Evolutionary conservation across 768 basidiomycete genomes (phyloP), one percentile per base, ranked within the genome.

Genomic region (Leccinum imitatum): DNA sequence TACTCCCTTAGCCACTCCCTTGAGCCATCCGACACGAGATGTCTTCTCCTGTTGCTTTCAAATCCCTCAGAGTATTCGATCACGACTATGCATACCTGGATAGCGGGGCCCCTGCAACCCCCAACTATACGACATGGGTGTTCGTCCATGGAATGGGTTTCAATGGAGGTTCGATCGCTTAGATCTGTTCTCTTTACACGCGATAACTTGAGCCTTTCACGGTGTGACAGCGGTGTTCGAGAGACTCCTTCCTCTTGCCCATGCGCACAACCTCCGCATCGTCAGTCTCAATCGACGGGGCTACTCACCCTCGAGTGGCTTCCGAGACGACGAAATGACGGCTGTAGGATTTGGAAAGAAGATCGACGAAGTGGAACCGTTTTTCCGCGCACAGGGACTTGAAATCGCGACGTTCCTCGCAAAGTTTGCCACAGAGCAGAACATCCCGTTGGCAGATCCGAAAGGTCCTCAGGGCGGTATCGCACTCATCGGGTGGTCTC

Each of bases 241-340:
- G 48, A 71, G 64, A 35, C 53, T 71, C 9, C 53, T 71, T 25
- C 69, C 69, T 13, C 56, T 66, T 27, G 71, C 71, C 1, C 62
- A 41, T 46, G 27, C 39, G 2, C 65, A 73, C 54, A 48, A 64
- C 27, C 60, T 66, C 11, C 67, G 69, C 25, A 64, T 71, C 35
- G 55, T 71, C 53, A 61, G 64, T n/a, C 19, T 71, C 15, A 63
- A 73, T 41, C 61, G 69, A 53, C 71, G 69, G 6, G 71, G 69
- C 1, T 73, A 73, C 17, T 1, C 54, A 2, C 71, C 71, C 17
- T 71, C 71, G 17, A 70, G 71, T 19, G 39, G 57, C 25, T 73
- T 70, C 44, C 31, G 37, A 17, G 59, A 66, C 6, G 50, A 57
- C 1, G 65, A 68, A 7, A 6, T 68, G 11, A 4, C 31, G 0